phyloP scores from a whole-genome alignment of 345 rosid genomes.

The Crucihimalaya himalaica region DNA sequence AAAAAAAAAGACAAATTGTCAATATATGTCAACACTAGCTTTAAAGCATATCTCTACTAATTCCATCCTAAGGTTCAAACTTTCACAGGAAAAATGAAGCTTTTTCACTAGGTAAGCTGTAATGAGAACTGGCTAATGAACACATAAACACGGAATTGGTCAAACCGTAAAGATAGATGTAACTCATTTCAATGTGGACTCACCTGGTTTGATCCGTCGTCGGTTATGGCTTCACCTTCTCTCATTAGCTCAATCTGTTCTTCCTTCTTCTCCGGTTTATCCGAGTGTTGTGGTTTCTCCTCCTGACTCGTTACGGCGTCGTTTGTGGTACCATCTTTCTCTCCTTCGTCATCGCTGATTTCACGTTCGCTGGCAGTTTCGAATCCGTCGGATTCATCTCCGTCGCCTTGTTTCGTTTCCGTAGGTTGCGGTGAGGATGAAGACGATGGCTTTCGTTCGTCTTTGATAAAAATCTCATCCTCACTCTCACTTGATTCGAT shows the following conservation, averaged over 20 bases:
- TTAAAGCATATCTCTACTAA: neutral
- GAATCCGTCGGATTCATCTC: conserved; percentile 74
- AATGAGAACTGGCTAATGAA: neutral
- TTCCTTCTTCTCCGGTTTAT: conserved; percentile 33
- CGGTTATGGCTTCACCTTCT: conserved; percentile 30
- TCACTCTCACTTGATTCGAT: conserved; percentile 43
- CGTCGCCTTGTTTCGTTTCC: conserved; percentile 34
- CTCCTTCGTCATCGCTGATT: conserved; percentile 53
- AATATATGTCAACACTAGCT: neutral
- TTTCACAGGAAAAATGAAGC: conserved; percentile 1
- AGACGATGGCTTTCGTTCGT: conserved; percentile 7
- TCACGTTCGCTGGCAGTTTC: conserved; percentile 92
- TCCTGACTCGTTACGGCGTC: conserved; percentile 18
- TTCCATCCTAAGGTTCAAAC: neutral
- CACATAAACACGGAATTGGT: conserved; percentile 16
- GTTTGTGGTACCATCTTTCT: neutral
- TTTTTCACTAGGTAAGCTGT: neutral
- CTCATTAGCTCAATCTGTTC: conserved; percentile 13
- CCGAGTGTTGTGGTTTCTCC: conserved; percentile 15
- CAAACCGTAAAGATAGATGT: conserved; percentile 22
- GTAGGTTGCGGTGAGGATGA: conserved; percentile 31
- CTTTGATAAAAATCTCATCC: conserved; percentile 26
- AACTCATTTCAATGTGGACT: neutral
- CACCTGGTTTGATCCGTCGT: conserved; percentile 51
- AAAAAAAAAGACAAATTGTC: neutral